Percentiles rank a stretch among this genome's conserved stretches.
Conservation (phyloP, 805 yeast species). For the Wickerhamiella domercqiae region DNA sequence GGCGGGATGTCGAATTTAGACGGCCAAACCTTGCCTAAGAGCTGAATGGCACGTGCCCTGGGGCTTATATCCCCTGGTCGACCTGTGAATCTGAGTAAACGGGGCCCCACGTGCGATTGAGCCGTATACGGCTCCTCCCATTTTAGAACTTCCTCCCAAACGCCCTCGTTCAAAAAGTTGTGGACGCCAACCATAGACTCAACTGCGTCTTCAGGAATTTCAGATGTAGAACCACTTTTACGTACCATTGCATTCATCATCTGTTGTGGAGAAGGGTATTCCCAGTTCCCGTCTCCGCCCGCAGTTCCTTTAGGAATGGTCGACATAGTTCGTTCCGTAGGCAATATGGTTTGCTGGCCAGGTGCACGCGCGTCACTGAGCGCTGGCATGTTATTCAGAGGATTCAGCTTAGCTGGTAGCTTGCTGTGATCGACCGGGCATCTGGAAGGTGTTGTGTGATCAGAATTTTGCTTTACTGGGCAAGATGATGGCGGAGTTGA, state of each 20-base stretch:
- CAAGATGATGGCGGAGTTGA: constrained; percentile 20
- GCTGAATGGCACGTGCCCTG: constrained; percentile 55
- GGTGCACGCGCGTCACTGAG: constrained; percentile 54
- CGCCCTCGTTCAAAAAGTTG: constrained; percentile 90
- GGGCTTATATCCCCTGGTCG: constrained; percentile 81
- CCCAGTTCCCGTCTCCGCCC: constrained; percentile 71
- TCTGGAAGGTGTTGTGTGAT: constrained; percentile 27
- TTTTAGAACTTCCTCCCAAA: constrained; percentile 83
- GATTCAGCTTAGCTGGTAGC: constrained; percentile 34
- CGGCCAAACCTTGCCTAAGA: constrained; percentile 59
- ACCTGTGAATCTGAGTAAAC: constrained; percentile 77
- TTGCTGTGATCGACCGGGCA: constrained; percentile 24
- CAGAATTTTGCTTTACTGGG: constrained; percentile 32
- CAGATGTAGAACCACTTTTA: constrained; percentile 52
- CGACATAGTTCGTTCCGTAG: constrained; percentile 72
- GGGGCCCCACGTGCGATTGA: constrained; percentile 44
- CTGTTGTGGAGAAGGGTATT: constrained; percentile 97
- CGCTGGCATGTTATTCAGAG: constrained; percentile 80
- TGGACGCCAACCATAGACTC: constrained; percentile 95
- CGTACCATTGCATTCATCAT: constrained; percentile 96
- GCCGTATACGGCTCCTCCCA: constrained; percentile 74
- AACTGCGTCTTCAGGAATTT: constrained; percentile 87
- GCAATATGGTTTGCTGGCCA: constrained; percentile 63
- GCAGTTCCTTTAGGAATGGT: constrained; percentile 71
- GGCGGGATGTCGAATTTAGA: constrained; percentile 54